Evolutionary conservation across 1,284 basidiomycete species (phyloP), one percentile per base, ranked within the genome.

Genomic region (Paramarasmius palmivorus): DNA sequence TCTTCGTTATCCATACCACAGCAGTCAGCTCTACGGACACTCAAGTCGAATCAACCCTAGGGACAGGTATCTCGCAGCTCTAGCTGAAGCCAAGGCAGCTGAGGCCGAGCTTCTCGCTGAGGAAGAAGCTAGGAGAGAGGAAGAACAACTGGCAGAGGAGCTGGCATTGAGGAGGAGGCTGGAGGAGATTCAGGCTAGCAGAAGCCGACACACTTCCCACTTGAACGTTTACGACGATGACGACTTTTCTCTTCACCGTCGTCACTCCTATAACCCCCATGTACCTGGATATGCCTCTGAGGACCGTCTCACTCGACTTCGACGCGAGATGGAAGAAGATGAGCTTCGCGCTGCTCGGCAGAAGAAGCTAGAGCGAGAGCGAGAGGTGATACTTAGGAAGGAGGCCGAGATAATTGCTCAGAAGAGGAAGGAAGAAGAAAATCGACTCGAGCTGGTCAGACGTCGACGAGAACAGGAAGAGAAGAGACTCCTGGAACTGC

Each of bases 51-150:
- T 44, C 20, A 51, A 19, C 35, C 35, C 49, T 37, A 39, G 49
- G 26, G 49, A 41, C 22, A 41, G 49, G 22, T 46, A 46, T 36
- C 49, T 44, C 2, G 40, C 42, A 23, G 49, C 49, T 19, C 32
- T 50, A 23, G 36, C 32, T 38, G 49, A 50, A 4, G 49, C 36
- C 37, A 38, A 40, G 20, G 47, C 47, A 14, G 48, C 48, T 23
- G 35, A 49, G 26, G 48, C 48, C 36, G 48, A 49, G 4, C 52
- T 36, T 50, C 45, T 42, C 52, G 58, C 62, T 32, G 65, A 65
- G 6, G 61, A 68, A 53, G 65, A 61, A 17, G 66, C 72, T 63
- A 72, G 50, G 66, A 49, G 56, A n/a, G 51, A 56, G 34, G 40
- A 23, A 50, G 41, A 53, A 25, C 55, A 53, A 12, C 29, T 32